Conservation (phyloP, 129 eudicot genomes). For the Pseudognaphalium luteoalbum region DNA sequence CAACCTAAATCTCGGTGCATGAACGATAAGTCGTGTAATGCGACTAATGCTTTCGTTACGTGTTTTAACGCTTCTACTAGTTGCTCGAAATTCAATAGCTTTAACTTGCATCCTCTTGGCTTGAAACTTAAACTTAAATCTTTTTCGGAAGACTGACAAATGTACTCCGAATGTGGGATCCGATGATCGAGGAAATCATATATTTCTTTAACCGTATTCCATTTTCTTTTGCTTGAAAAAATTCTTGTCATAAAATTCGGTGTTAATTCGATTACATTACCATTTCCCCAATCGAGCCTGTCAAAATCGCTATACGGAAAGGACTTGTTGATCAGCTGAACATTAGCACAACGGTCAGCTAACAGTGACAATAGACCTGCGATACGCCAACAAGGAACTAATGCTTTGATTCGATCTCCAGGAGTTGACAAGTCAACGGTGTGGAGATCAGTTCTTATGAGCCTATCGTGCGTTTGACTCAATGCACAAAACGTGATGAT, state of each 20-base stretch:
- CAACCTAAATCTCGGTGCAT: slow-evolving; percentile 79
- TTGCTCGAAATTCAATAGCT: slow-evolving; percentile 48
- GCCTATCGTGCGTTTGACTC: slow-evolving; percentile 46
- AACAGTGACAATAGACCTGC: slow-evolving; percentile 55
- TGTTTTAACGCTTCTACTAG: slow-evolving; percentile 59
- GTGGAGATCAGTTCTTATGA: slow-evolving; percentile 64
- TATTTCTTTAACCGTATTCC: slow-evolving; percentile 57
- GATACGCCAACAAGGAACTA: slow-evolving; percentile 75
- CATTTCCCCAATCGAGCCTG: slow-evolving; percentile 43
- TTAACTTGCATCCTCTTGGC: slow-evolving; percentile 66
- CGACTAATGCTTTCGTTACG: slow-evolving; percentile 70
- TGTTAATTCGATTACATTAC: slow-evolving; percentile 44
- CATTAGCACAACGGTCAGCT: slow-evolving; percentile 49
- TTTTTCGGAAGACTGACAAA: slow-evolving; percentile 40
- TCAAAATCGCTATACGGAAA: slow-evolving; percentile 60
- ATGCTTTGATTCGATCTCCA: slow-evolving; percentile 55
- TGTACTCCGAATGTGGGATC: slow-evolving; percentile 60
- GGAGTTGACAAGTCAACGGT: slow-evolving; percentile 61
- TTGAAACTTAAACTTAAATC: slow-evolving; percentile 52
- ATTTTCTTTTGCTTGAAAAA: slow-evolving; percentile 53
- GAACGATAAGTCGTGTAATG: slow-evolving; percentile 71
- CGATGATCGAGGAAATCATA: slow-evolving; percentile 65
- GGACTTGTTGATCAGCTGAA: slow-evolving; percentile 26
- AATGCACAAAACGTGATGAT: slow-evolving; percentile 69
- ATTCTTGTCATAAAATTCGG: slow-evolving; percentile 44